Percentiles rank a stretch among this genome's conserved stretches.
Evolutionary conservation across 257 asterid species (phyloP).

Genomic region (Primulina huaijiensis): DNA sequence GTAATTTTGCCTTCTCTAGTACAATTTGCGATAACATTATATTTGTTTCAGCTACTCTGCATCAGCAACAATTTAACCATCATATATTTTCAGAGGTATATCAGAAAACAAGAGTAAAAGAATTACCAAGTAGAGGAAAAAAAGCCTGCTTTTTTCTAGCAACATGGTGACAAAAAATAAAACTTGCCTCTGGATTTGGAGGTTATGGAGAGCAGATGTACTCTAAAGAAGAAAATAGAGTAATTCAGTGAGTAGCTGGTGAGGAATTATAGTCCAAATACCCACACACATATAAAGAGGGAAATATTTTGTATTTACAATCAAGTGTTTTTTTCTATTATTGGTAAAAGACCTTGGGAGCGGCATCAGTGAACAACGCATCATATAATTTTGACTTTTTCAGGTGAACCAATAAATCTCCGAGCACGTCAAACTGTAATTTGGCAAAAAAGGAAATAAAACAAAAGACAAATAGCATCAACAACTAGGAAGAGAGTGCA

Average conservation of each 20-base stretch:
- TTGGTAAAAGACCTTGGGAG: constrained; percentile 49
- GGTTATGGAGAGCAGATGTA: constrained; percentile 34
- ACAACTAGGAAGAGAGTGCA: constrained; percentile 13
- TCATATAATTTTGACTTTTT: constrained; percentile 60
- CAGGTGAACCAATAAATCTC: constrained; percentile 50
- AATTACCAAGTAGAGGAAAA: constrained; percentile 25
- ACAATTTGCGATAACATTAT: constrained; percentile 51
- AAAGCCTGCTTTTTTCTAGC: constrained; percentile 14
- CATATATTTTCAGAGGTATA: constrained; percentile 10
- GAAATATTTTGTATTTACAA: constrained; percentile 19
- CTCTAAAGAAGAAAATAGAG: constrained; percentile 50
- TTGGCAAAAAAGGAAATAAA: constrained; percentile 3
- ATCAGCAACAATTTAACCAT: constrained; percentile 33
- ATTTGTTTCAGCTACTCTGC: constrained; percentile 60
- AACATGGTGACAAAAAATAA: constrained; percentile 18
- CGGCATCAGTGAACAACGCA: constrained; percentile 44
- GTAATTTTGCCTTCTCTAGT: constrained; percentile 63
- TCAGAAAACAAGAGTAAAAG: constrained; percentile 6
- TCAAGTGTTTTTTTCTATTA: constrained; percentile 12
- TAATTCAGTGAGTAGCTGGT: constrained; percentile 27
- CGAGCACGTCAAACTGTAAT: constrained; percentile 64
- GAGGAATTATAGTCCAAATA: constrained; percentile 22
- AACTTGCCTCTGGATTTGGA: constrained; percentile 55
- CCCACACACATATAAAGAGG: constrained; percentile 17
- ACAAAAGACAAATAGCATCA: not conserved